phyloP scores from a whole-genome alignment of 2,329 filamentous ascomycete genomes.

The Scedosporium aurantiacum region DNA sequence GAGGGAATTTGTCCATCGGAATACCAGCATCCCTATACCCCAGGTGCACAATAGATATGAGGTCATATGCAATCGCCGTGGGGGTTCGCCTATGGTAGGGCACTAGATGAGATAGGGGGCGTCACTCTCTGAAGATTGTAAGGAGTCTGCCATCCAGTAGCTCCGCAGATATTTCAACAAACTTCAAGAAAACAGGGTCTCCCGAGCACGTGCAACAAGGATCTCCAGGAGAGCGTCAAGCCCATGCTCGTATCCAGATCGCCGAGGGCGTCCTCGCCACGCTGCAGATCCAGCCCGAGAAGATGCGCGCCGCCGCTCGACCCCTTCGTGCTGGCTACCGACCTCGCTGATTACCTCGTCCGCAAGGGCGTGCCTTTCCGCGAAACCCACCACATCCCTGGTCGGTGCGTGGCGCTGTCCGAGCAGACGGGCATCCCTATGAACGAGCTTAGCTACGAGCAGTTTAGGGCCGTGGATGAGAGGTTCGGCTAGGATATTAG shows the following conservation, averaged over 20 bases:
- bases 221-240: constrained; percentile 79
- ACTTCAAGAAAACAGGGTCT: constrained; percentile 35
- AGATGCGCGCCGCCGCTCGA: constrained; percentile 73
- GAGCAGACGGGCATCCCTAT: constrained; percentile 56
- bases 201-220: constrained; percentile 80
- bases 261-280: constrained; percentile 71
- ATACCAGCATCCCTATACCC: no score
- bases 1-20: no score
- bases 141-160: no score
- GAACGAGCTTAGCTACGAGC: constrained; percentile 55
- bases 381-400: constrained; percentile 70
- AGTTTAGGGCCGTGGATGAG: constrained; percentile 56
- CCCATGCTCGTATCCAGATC: constrained; percentile 75
- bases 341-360: constrained; percentile 55
- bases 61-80: no score
- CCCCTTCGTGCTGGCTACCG: constrained; percentile 71
- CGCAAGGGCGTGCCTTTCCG: constrained; percentile 63
- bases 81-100: no score
- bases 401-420: constrained; percentile 56
- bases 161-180: no score
- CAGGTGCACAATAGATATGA: no score
- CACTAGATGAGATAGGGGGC: no score
- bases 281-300: constrained; percentile 55
- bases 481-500: constrained; percentile 63
- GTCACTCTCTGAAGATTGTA: no score